Conservation (phyloP, 2,329 filamentous ascomycete species). For the Claviceps arundinis region DNA sequence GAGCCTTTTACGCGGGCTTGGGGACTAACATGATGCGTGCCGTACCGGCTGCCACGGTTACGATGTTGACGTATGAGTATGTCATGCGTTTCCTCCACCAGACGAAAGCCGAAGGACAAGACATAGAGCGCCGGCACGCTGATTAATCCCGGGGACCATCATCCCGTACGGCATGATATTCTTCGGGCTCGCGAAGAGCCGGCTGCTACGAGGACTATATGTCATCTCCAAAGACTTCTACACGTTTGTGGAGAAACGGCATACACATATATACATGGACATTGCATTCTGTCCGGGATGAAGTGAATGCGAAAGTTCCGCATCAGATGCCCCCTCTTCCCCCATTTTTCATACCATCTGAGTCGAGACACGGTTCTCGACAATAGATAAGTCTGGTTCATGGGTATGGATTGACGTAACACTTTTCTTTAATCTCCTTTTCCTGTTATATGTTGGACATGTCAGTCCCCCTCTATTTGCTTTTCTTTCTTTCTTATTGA, state of each 20-base stretch:
- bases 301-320: background rate
- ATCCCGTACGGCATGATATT: background rate
- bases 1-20: constrained; percentile 92
- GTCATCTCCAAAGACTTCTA: constrained; percentile 1
- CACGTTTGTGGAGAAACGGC: constrained; percentile 4
- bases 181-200: background rate
- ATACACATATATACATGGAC: background rate
- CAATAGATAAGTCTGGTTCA: constrained; percentile 22
- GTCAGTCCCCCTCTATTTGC: background rate
- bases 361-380: constrained; percentile 14
- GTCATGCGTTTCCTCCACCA: constrained; percentile 41
- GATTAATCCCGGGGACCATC: background rate
- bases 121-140: constrained; percentile 15
- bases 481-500: background rate
- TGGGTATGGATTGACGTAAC: constrained; percentile 4
- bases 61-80: constrained; percentile 93
- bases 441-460: background rate
- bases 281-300: background rate
- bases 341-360: background rate
- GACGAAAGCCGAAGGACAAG: constrained; percentile 25
- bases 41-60: constrained; percentile 89
- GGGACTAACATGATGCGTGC: constrained; percentile 96
- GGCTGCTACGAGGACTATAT: background rate
- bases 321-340: background rate
- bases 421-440: constrained; percentile 4